Base-by-base conservation (phyloP, 108 stramenopile species). In the Skeletonema tropicum region DNA sequence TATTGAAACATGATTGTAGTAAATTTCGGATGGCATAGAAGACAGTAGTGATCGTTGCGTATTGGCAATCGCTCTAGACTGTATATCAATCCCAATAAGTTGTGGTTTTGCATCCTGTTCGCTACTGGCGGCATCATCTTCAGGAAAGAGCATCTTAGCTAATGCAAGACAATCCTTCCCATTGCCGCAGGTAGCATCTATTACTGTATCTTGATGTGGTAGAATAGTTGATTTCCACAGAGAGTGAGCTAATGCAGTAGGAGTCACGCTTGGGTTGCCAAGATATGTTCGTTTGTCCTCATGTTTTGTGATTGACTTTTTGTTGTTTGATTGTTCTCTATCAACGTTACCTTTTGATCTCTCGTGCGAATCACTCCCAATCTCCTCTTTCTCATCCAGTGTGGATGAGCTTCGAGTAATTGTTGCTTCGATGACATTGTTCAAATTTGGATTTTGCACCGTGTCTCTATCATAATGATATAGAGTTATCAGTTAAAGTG, bases 121-220 rank as follows among this genome's bases (percentile, higher is more conserved):
- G 12, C 90, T 88, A 75, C 91, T 91, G 31, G 41, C 71, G 68
- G 33, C 89, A 77, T 10, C 80, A 39, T 67, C 92, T 68, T 3
- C 80, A 79, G 11, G 90, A 6, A 57, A 88, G 68, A 1, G 87
- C 88, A 39, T 85, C 41, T 79, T 93, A 87, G 5, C 89, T 83
- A 10, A 89, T 77, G 4, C 87, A 49, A 61, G 75, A 89, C 25
- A 93, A 66, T 41, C 83, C 72, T 39, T 73, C 57, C 64, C 90
- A 72, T 26, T 89, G 66, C 60, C 83, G 90, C 64, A 91, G 3
- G 94, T 95, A 13, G 91, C 91, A 86, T 95, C 91, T 70, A 95
- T 90, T 1, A 86, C 68, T 76, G 46, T 87, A 90, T 12, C 60
- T 61, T 17, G 92, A 87, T 89, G 89, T 90, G 78, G 88, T 87